Base-by-base conservation (phyloP, 2,329 filamentous ascomycete genomes). In the Diaporthe sp. region DNA sequence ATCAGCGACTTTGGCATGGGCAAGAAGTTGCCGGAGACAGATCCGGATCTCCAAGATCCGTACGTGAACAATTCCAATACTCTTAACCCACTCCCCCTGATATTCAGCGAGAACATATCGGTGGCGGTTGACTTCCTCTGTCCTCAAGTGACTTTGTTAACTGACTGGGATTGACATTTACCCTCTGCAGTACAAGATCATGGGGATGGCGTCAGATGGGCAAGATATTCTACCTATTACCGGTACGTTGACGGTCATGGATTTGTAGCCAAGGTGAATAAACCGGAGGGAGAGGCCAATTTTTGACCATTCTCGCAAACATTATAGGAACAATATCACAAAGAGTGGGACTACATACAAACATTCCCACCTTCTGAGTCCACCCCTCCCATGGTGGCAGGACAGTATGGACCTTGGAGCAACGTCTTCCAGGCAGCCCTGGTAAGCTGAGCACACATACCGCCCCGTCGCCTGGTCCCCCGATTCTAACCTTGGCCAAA, bases 281-380 rank as follows among this genome's bases (percentile, higher is more conserved):
- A 2, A 15, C 9, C 15, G 28, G 12, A 45, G 17, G 30, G 15
- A 22, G 7, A 42, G n/a, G 25, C 28, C 4, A 45, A 22, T 28
- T 3, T 8, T 22, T 42, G 22, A 60, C 19, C 25, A 13, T 3
- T 7, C n/a, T 8, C 25, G 4, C 40, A 2, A 13, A 1, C 28
- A 15, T 22, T 2, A 28, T 12, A 71, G 69, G 69, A 71, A 28
- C 55, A 71, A 71, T 28, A 60, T 10, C 69, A 71, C n/a, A 71
- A 71, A 28, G 69, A 71, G 8, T 71, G 69, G 69, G 69, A 71
- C n/a, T 60, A 61, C 28, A 71, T 71, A 35, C 30, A 40, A 17
- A 50, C n/a, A 22, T 52, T 38, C 9, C 69, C 69, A 13, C 3
- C 10, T 17, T 2, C 40, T 1, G 55, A 71, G 22, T 9, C 42